Evolutionary conservation across 805 yeast genomes (phyloP).

Genomic region (Lipomyces spencermartinsiae): DNA sequence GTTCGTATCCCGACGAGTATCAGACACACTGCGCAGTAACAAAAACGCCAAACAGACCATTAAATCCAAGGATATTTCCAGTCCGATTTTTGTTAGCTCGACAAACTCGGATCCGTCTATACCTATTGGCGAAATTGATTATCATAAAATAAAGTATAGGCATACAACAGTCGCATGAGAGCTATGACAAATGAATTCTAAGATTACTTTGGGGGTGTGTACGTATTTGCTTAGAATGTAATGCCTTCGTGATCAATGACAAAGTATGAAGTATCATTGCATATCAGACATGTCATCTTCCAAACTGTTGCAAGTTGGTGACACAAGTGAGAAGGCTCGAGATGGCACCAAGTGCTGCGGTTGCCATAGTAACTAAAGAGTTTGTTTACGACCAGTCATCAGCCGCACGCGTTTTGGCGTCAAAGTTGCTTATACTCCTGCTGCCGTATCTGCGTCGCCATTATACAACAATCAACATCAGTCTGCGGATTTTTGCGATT

Average conservation of each 20-base stretch:
- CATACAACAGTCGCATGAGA: conserved; percentile 2
- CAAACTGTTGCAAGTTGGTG: too few species aligned
- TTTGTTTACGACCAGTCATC: neutral
- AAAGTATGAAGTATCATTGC: too few species aligned
- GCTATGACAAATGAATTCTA: too few species aligned
- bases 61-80: conserved; percentile 11
- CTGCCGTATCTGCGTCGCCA: neutral
- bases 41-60: neutral
- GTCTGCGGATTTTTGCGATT: neutral
- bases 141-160: conserved; percentile 6
- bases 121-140: conserved; percentile 1
- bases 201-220: too few species aligned
- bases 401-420: neutral
- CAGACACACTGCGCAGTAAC: neutral
- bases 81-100: conserved; percentile 11
- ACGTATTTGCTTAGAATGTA: too few species aligned
- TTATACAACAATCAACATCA: neutral
- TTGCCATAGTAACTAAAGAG: neutral
- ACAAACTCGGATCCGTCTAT: conserved; percentile 14
- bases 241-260: too few species aligned
- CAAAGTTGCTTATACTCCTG: neutral
- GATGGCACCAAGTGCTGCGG: neutral
- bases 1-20: conserved; percentile 6
- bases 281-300: too few species aligned
- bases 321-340: neutral